A percentile compares a stretch with the other conserved stretches of the same genome.
Conservation (phyloP, 371 early-diverging fungal genomes). For the Rozella allomycis region DNA sequence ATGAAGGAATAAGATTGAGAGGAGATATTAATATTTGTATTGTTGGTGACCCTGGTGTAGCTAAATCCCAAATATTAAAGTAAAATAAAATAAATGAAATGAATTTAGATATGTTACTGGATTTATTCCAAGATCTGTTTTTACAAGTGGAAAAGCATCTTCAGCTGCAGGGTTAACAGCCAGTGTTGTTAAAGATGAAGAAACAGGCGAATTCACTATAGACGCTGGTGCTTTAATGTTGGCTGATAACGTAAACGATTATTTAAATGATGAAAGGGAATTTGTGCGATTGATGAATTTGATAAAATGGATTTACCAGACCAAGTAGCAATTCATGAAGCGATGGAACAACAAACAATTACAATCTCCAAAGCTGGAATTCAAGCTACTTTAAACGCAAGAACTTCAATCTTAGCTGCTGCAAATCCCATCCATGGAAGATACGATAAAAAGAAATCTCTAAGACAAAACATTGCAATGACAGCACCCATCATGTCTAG, state of each 20-base stretch:
- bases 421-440: slow-evolving; percentile 29
- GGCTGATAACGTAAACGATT: slow-evolving; percentile 68
- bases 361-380: slow-evolving; percentile 99
- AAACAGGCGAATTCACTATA: slow-evolving; percentile 97
- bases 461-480: slow-evolving; percentile 88
- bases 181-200: slow-evolving; percentile 91
- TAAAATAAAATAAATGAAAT: too few species aligned
- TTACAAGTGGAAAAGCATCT: slow-evolving; percentile 96
- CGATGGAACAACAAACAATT: slow-evolving; percentile 99
- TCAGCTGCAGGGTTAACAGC: slow-evolving; percentile 98
- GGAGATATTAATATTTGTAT: slow-evolving; percentile 55
- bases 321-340: slow-evolving; percentile 99
- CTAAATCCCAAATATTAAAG: slow-evolving; percentile 17
- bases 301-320: slow-evolving; percentile 98
- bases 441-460: slow-evolving; percentile 60
- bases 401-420: slow-evolving; percentile 18
- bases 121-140: slow-evolving; percentile 79
- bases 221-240: slow-evolving; percentile 99
- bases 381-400: slow-evolving; percentile 32
- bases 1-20: slow-evolving; percentile 61
- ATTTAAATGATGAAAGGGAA: slow-evolving; percentile 35
- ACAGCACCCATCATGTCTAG: slow-evolving; percentile 98
- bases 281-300: slow-evolving; percentile 99
- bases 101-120: slow-evolving; percentile 45
- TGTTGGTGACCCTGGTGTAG: slow-evolving; percentile 56